Conservation (phyloP, 2,329 filamentous ascomycete genomes). For the Hypoxylon rubiginosum region DNA sequence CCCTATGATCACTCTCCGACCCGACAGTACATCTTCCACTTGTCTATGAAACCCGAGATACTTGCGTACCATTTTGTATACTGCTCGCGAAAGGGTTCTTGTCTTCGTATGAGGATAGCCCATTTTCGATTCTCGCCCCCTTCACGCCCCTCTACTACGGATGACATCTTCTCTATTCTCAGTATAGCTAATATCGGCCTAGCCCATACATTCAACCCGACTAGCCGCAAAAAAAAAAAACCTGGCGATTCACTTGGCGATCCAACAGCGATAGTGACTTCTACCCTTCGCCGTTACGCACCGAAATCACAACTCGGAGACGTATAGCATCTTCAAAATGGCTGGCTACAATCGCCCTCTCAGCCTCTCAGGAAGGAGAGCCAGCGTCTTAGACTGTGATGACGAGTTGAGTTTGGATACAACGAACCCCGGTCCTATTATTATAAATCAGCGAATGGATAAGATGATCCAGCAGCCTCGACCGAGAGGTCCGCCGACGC, state of each 20-base stretch:
- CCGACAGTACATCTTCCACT: not conserved
- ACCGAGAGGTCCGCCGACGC: constrained; percentile 72
- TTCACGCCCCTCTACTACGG: not conserved
- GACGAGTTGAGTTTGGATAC: constrained; percentile 68
- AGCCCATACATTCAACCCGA: constrained; percentile 12
- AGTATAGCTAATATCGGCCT: constrained; percentile 16
- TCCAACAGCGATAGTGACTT: constrained; percentile 1
- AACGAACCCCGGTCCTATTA: constrained; percentile 54
- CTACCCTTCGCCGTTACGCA: constrained; percentile 6
- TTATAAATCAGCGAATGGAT: constrained; percentile 63
- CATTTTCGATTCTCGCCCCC: not conserved
- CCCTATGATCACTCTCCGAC: not conserved
- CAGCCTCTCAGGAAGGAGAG: constrained; percentile 73
- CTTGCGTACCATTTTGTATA: constrained; percentile 1
- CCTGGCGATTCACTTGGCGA: constrained; percentile 17
- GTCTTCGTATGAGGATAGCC: not conserved
- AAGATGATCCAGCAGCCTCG: constrained; percentile 66
- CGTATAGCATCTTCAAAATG: constrained; percentile 51
- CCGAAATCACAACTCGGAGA: constrained; percentile 28
- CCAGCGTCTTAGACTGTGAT: constrained; percentile 64
- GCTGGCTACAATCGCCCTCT: constrained; percentile 63
- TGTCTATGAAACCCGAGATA: not conserved
- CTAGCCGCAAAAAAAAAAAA: constrained; percentile 2
- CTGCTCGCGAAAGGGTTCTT: not conserved
- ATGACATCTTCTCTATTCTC: constrained; percentile 1